Percentiles rank a stretch among this genome's conserved stretches.
These are phyloP conservation scores for Fusarium heterosporum DNA, from an alignment of 2,329 filamentous ascomycete species.

Conservation along the genomic window DNA sequence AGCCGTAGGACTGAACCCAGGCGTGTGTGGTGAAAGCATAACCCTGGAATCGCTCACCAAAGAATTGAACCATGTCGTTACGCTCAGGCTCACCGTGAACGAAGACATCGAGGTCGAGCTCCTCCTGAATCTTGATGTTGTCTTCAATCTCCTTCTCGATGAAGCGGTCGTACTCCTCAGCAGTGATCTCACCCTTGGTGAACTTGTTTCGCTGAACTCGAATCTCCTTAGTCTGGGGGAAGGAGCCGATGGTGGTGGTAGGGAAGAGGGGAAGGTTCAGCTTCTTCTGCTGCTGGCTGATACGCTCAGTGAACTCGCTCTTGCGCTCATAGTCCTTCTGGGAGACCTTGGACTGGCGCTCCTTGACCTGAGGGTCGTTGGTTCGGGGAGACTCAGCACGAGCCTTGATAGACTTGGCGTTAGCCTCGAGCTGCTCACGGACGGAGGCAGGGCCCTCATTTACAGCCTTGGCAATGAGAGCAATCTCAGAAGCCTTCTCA, in stretches of 20 bases:
- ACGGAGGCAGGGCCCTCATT: conserved; percentile 91
- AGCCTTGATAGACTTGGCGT: conserved; percentile 92
- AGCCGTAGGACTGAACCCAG: conserved; percentile 99
- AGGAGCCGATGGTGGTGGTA: conserved; percentile 98
- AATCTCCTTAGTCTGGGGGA: conserved; percentile 99
- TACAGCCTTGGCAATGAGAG: conserved; percentile 95
- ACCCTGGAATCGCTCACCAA: conserved; percentile 95
- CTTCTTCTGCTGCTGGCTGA: conserved; percentile 88
- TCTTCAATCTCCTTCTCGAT: conserved; percentile 99
- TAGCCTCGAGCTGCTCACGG: conserved; percentile 90
- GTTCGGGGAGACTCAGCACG: conserved; percentile 93
- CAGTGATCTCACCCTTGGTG: conserved; percentile 97
- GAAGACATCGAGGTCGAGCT: conserved; percentile 95
- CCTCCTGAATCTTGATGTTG: conserved; percentile 96
- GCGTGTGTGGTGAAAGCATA: conserved; percentile 99
- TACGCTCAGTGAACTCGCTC: conserved; percentile 86
- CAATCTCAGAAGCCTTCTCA: conserved; percentile 93
- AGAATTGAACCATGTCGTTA: conserved; percentile 99
- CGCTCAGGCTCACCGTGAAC: conserved; percentile 99
- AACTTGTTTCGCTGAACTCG: conserved; percentile 97
- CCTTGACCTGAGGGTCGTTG: conserved; percentile 98
- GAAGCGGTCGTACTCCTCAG: conserved; percentile 95
- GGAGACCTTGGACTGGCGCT: conserved; percentile 90
- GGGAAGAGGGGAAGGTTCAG: conserved; percentile 97
- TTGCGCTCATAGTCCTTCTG: conserved; percentile 90